Conservation (phyloP, 83 land plant genomes). For the Larix sibirica region DNA sequence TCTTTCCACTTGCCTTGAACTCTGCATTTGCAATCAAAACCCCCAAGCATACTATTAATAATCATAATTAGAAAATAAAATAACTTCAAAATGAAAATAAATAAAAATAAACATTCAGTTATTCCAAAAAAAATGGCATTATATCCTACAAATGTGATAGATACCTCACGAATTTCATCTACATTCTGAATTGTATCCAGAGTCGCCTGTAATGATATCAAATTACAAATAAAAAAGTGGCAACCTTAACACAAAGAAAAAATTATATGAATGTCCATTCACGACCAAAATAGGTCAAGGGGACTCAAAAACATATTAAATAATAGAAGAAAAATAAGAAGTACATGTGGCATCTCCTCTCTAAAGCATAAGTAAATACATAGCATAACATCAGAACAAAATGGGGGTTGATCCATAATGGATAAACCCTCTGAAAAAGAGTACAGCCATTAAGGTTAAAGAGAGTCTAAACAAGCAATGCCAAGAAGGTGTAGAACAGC, state of each 20-base stretch:
- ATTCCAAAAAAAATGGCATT: neutral
- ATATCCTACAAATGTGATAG: neutral
- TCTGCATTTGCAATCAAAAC: constrained; percentile 29
- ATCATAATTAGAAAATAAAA: neutral
- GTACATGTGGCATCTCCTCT: too few relatives aligned
- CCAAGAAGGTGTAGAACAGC: too few relatives aligned
- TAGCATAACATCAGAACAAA: too few relatives aligned
- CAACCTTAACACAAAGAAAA: too few relatives aligned
- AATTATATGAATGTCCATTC: neutral
- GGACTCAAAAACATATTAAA: too few relatives aligned
- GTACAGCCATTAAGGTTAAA: neutral
- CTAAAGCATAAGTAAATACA: too few relatives aligned
- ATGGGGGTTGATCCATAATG: neutral
- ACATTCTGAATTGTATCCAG: constrained; percentile 75
- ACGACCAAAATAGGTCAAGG: too few relatives aligned
- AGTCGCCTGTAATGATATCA: constrained; percentile 45
- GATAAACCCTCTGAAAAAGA: neutral
- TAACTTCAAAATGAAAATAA: neutral
- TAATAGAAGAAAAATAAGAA: too few relatives aligned
- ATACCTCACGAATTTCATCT: constrained; percentile 87
- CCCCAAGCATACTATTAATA: neutral
- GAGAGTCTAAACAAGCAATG: neutral
- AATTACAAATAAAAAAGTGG: neutral
- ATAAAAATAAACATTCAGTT: neutral
- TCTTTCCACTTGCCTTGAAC: constrained; percentile 65